phyloP scores from a whole-genome alignment of 345 rosid species.

The Laguncularia racemosa region DNA sequence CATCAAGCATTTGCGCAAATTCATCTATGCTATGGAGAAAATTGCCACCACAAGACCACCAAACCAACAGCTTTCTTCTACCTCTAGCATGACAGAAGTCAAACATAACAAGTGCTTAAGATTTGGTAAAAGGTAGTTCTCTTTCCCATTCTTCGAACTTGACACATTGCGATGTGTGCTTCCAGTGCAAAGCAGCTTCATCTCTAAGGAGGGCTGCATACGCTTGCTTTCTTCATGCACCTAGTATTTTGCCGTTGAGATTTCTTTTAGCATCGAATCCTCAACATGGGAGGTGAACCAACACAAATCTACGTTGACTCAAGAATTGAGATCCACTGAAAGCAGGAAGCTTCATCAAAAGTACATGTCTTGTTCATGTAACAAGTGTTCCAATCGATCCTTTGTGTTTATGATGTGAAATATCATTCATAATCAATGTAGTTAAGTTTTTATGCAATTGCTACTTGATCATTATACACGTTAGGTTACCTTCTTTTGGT shows the following conservation, averaged over 20 bases:
- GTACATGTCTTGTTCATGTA: conserved; percentile 1
- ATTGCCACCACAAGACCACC: conserved; percentile 48
- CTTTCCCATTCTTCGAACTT: background rate
- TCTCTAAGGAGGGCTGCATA: conserved; percentile 5
- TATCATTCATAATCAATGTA: too few relatives aligned
- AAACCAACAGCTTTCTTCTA: conserved; percentile 31
- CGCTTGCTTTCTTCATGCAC: conserved; percentile 4
- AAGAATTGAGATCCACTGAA: background rate
- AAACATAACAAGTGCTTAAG: conserved; percentile 66
- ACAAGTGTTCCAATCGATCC: background rate
- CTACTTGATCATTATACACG: too few relatives aligned
- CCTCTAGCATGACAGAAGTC: conserved; percentile 49
- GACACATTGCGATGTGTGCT: conserved; percentile 7
- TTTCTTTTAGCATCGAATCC: conserved; percentile 6
- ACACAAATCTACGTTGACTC: too few relatives aligned
- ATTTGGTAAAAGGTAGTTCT: conserved; percentile 41
- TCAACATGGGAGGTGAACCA: too few relatives aligned
- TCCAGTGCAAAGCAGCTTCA: conserved; percentile 4
- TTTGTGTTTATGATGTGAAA: too few relatives aligned
- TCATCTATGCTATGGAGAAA: conserved; percentile 86
- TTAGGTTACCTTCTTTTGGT: too few relatives aligned
- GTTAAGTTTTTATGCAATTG: too few relatives aligned
- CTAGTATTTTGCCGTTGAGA: conserved; percentile 7
- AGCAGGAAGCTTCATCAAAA: background rate
- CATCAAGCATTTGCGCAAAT: conserved; percentile 78